A percentile compares a stretch with the other conserved stretches of the same genome.
Evolutionary conservation across 768 basidiomycete species (phyloP).

Genomic region (Lactarius akahatsu): DNA sequence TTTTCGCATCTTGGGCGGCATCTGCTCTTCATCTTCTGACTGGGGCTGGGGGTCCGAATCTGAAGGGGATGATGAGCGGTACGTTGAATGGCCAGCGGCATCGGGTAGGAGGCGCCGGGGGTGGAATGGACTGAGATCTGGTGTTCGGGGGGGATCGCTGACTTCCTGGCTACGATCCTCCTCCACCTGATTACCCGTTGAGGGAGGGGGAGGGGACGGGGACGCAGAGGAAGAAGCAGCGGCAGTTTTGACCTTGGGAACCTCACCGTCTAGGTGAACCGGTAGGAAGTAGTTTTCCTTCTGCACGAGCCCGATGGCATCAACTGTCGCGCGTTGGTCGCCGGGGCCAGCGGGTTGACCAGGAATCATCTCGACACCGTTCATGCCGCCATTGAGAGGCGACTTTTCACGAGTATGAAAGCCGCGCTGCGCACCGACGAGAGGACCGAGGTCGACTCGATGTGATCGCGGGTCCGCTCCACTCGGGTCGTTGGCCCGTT

Average conservation of each 20-base stretch:
- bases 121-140: constrained; percentile 7
- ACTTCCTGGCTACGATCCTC: constrained; percentile 30
- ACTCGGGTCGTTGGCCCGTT: constrained; percentile 27
- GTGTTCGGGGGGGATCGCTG: not conserved
- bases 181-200: constrained; percentile 33
- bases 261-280: not conserved
- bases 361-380: constrained; percentile 58
- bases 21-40: constrained; percentile 24
- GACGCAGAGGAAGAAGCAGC: constrained; percentile 28
- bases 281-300: not conserved
- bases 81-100: constrained; percentile 8
- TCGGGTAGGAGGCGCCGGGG: constrained; percentile 11
- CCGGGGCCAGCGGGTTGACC: constrained; percentile 13
- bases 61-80: constrained; percentile 27
- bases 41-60: constrained; percentile 21
- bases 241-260: not conserved
- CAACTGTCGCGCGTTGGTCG: constrained; percentile 26
- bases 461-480: constrained; percentile 18
- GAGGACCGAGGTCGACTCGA: constrained; percentile 56
- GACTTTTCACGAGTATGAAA: constrained; percentile 60
- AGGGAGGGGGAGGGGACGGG: constrained; percentile 20
- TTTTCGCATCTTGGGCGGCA: constrained; percentile 31
- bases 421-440: constrained; percentile 59
- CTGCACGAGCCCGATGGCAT: not conserved
- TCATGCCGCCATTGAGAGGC: constrained; percentile 58